Evolutionary conservation across 116 monocot genomes (phyloP).

Genomic region (Phalaenopsis hybrid): DNA sequence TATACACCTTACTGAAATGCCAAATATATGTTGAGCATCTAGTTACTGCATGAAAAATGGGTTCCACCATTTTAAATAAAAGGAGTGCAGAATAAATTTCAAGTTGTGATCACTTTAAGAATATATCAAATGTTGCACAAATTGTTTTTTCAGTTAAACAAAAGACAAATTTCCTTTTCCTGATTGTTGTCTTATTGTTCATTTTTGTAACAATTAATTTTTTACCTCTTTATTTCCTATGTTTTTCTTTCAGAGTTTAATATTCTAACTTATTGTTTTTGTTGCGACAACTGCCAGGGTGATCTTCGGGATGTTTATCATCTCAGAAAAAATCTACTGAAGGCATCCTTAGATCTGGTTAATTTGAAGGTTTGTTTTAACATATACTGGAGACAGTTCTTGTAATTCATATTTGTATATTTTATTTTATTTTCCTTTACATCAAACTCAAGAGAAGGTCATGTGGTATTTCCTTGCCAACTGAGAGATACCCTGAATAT

Average conservation of each 20-base stretch:
- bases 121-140: not conserved
- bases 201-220: not conserved
- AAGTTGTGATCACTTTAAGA: not conserved
- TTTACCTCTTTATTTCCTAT: not conserved
- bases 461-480: not conserved
- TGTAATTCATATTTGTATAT: not conserved
- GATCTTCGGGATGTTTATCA: constrained; percentile 42
- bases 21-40: not conserved
- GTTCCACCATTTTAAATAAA: not conserved
- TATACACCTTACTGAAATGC: not conserved
- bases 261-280: not conserved
- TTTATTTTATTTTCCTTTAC: not conserved
- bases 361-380: constrained; percentile 51
- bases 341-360: constrained; percentile 39
- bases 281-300: constrained; percentile 37
- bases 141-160: not conserved
- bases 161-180: not conserved
- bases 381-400: not conserved
- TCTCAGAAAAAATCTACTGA: constrained; percentile 64
- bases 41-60: not conserved
- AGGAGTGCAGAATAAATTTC: not conserved
- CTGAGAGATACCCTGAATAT: not conserved
- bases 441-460: not conserved
- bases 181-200: not conserved
- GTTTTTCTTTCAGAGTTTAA: not conserved